phyloP scores from a whole-genome alignment of 768 basidiomycete genomes.

The Tricholomella constricta region DNA sequence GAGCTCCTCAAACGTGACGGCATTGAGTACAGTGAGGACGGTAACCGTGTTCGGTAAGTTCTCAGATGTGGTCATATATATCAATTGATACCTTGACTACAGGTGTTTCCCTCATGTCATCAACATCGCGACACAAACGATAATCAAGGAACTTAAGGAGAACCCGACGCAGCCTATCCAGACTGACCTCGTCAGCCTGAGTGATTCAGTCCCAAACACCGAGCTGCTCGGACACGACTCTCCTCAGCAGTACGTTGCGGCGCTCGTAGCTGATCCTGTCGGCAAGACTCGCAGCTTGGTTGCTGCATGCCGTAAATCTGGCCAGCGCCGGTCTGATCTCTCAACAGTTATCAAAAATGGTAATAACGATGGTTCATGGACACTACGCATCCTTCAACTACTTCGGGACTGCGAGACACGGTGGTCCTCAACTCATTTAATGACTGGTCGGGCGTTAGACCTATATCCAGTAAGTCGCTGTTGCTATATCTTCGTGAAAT shows the following conservation, averaged over 20 bases:
- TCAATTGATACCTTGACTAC: background rate
- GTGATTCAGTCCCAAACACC: background rate
- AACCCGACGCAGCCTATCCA: background rate
- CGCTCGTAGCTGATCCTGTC: constrained; percentile 28
- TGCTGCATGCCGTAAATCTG: constrained; percentile 28
- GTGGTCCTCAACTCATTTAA: constrained; percentile 36
- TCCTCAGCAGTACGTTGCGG: constrained; percentile 11
- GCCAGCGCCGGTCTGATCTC: constrained; percentile 29
- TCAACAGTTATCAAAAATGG: constrained; percentile 22
- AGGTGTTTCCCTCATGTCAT: constrained; percentile 31
- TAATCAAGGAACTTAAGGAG: constrained; percentile 13
- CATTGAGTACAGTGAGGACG: constrained; percentile 18
- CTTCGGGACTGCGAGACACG: constrained; percentile 33
- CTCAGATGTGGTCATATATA: too few relatives aligned
- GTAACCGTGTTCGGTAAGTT: constrained; percentile 10
- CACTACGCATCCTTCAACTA: constrained; percentile 21
- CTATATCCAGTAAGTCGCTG: constrained; percentile 31
- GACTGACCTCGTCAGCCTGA: constrained; percentile 2
- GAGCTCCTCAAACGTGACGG: constrained; percentile 1
- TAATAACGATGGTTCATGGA: constrained; percentile 19
- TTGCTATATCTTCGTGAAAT: background rate
- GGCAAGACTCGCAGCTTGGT: constrained; percentile 25
- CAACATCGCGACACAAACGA: constrained; percentile 22
- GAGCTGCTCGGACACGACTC: background rate
- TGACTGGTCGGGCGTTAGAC: constrained; percentile 33